phyloP scores from a whole-genome alignment of 257 asterid genomes.

The Ilex aquifolium region DNA sequence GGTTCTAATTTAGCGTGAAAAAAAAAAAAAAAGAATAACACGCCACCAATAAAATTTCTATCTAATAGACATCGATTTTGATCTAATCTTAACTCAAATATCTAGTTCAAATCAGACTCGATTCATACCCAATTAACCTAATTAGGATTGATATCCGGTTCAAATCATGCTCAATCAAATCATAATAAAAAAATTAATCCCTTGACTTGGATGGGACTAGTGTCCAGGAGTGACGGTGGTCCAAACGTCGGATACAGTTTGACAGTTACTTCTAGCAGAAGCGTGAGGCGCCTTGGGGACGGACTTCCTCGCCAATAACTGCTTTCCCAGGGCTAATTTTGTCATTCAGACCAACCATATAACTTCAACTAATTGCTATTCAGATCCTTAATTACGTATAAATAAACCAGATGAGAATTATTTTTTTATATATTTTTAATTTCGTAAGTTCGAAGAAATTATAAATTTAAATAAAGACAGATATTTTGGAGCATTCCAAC shows the following conservation, averaged over 20 bases:
- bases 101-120: no score
- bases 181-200: background rate
- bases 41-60: no score
- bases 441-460: background rate
- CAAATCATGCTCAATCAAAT: no score
- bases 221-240: conserved; percentile 25
- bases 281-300: background rate
- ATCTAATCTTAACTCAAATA: no score
- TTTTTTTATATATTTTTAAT: background rate
- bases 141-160: no score
- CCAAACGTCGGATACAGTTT: conserved; percentile 39
- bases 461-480: conserved; percentile 12
- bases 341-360: background rate
- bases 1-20: no score
- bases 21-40: no score
- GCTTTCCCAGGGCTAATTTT: conserved; percentile 15
- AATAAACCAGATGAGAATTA: background rate
- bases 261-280: background rate
- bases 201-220: background rate
- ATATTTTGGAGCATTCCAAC: conserved; percentile 59
- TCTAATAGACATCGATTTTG: no score
- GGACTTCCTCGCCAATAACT: conserved; percentile 11
- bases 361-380: background rate
- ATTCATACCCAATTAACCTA: no score
- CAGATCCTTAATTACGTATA: background rate